Percentiles rank a stretch among this genome's conserved stretches.
Conservation (phyloP, 148 eudicot species). For the Amaranthus palmeri region DNA sequence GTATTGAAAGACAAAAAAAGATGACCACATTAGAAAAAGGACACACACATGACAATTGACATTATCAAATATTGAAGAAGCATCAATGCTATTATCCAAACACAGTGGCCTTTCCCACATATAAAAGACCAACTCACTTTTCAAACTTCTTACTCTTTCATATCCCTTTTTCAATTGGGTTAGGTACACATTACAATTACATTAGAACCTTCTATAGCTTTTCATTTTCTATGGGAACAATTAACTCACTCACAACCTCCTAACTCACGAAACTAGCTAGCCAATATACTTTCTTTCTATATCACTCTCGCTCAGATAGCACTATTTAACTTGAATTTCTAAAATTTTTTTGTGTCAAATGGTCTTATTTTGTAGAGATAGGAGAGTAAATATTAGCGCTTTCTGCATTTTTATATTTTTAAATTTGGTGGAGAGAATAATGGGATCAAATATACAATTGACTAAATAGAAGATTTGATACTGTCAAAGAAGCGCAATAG, state of each 20-base stretch:
- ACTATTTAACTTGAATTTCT: too few relatives aligned
- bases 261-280: not conserved
- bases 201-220: constrained; percentile 44
- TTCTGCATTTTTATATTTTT: too few relatives aligned
- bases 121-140: constrained; percentile 27
- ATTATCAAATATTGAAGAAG: not conserved
- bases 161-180: constrained; percentile 28
- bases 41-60: not conserved
- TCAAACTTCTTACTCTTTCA: constrained; percentile 22
- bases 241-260: constrained; percentile 11
- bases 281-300: too few relatives aligned
- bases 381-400: too few relatives aligned
- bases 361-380: too few relatives aligned
- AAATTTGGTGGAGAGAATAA: too few relatives aligned
- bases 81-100: not conserved
- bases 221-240: not conserved
- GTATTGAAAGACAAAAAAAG: not conserved
- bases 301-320: too few relatives aligned
- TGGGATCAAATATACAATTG: too few relatives aligned
- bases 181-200: constrained; percentile 38
- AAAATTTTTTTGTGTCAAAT: too few relatives aligned
- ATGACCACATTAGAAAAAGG: not conserved
- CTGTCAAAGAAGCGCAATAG: too few relatives aligned
- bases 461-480: too few relatives aligned
- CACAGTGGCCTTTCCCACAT: constrained; percentile 20